A percentile compares a stretch with the other conserved stretches of the same genome.
These are phyloP conservation scores for Apiospora pterosperma DNA, from an alignment of 2,329 filamentous ascomycete species.

Conservation along the genomic window DNA sequence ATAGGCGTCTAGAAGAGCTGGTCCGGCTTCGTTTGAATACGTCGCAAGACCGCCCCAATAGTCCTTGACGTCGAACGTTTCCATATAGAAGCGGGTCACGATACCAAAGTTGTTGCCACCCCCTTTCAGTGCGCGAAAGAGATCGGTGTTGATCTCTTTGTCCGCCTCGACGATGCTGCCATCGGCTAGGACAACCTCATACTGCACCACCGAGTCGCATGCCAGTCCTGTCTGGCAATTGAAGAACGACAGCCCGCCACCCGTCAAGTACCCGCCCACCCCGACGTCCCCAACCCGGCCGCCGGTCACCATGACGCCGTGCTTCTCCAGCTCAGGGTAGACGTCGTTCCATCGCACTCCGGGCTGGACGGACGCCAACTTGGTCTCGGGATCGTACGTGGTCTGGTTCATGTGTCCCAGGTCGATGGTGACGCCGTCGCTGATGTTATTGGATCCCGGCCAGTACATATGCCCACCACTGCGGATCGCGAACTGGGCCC, in stretches of 20 bases:
- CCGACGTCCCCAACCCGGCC: slow-evolving; percentile 21
- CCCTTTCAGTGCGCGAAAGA: slow-evolving; percentile 42
- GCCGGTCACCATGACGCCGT: slow-evolving; percentile 11
- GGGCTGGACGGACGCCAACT: slow-evolving; percentile 26
- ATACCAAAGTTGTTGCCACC: slow-evolving; percentile 42
- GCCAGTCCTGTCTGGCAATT: slow-evolving; percentile 34
- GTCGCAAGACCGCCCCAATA: neutral
- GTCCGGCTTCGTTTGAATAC: neutral
- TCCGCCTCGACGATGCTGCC: slow-evolving; percentile 34
- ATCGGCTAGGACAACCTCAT: slow-evolving; percentile 38
- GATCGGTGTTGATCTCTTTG: slow-evolving; percentile 29
- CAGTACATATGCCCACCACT: slow-evolving; percentile 23
- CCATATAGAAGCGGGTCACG: slow-evolving; percentile 12
- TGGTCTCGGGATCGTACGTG: slow-evolving; percentile 21
- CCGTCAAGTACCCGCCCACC: slow-evolving; percentile 21
- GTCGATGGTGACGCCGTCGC: slow-evolving; percentile 13
- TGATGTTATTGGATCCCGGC: slow-evolving; percentile 18
- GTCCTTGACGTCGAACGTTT: neutral
- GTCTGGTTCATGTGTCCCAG: slow-evolving; percentile 25
- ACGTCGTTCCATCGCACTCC: slow-evolving; percentile 20
- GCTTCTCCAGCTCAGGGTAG: slow-evolving; percentile 15
- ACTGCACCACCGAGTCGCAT: slow-evolving; percentile 41
- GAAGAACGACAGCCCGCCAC: slow-evolving; percentile 21
- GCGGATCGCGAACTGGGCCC: slow-evolving; percentile 3
- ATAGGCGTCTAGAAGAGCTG: neutral